A percentile compares a stretch with the other conserved stretches of the same genome.
phyloP scores from a whole-genome alignment of 306 rosid genomes.

The Vigna trinervia region DNA sequence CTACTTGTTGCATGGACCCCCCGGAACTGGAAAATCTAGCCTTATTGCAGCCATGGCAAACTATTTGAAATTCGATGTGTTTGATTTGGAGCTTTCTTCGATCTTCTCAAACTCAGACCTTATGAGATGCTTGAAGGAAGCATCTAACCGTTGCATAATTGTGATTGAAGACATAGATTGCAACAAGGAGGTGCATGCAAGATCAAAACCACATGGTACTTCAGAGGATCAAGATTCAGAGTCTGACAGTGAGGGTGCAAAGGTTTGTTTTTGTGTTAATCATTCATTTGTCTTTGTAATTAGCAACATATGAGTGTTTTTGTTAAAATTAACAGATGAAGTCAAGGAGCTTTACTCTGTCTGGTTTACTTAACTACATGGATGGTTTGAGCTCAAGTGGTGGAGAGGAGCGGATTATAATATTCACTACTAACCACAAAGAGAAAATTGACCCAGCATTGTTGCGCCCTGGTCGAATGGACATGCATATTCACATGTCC shows the following conservation, averaged over 20 bases:
- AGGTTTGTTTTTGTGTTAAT: slow-evolving; percentile 21
- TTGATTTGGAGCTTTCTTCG: slow-evolving; percentile 48
- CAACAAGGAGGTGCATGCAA: slow-evolving; percentile 32
- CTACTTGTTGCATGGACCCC: slow-evolving; percentile 51
- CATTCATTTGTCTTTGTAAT: not conserved
- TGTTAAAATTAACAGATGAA: not conserved
- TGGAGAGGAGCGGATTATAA: slow-evolving; percentile 65
- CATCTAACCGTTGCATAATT: slow-evolving; percentile 48
- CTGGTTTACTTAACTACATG: slow-evolving; percentile 55
- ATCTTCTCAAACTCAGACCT: slow-evolving; percentile 38
- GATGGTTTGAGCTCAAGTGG: slow-evolving; percentile 71
- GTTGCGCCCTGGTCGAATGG: slow-evolving; percentile 70
- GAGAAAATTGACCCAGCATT: slow-evolving; percentile 60
- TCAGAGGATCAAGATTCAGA: slow-evolving; percentile 5
- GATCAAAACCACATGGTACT: not conserved
- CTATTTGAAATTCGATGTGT: slow-evolving; percentile 44
- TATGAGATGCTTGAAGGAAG: slow-evolving; percentile 31
- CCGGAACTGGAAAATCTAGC: slow-evolving; percentile 57
- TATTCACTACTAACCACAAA: slow-evolving; percentile 68
- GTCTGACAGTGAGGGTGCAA: not conserved
- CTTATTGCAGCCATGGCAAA: slow-evolving; percentile 53
- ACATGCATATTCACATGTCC: slow-evolving; percentile 66
- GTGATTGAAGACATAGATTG: slow-evolving; percentile 61
- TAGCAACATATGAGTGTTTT: not conserved
- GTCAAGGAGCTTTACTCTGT: slow-evolving; percentile 36